These are phyloP conservation scores for Malassezia furfur DNA, from an alignment of 1,284 basidiomycete species.

Conservation along the genomic window DNA sequence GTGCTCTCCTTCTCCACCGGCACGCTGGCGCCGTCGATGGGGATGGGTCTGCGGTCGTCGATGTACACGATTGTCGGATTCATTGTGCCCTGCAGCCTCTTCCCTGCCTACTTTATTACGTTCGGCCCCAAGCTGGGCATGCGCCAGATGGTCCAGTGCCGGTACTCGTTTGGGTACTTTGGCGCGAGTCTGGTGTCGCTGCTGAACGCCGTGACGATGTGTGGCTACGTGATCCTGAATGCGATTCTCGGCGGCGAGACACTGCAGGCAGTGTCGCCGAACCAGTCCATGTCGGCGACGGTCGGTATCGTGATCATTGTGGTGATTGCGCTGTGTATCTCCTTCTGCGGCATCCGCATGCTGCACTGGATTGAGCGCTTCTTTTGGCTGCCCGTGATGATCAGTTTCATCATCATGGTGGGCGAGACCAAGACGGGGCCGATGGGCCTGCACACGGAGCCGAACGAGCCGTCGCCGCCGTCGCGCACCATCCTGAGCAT, in stretches of 20 bases:
- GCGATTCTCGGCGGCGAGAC: conserved; percentile 52
- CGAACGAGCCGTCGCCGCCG: conserved; percentile 52
- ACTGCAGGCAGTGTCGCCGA: conserved; percentile 49
- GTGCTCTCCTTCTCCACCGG: conserved; percentile 56
- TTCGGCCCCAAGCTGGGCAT: conserved; percentile 59
- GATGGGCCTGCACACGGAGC: conserved; percentile 51
- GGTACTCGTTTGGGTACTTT: conserved; percentile 57
- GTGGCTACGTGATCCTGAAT: conserved; percentile 56
- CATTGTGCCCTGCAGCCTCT: conserved; percentile 45
- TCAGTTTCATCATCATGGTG: conserved; percentile 56
- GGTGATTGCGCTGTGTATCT: conserved; percentile 65
- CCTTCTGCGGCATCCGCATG: conserved; percentile 68
- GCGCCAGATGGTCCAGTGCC: conserved; percentile 55
- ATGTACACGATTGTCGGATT: conserved; percentile 49
- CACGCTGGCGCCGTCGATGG: conserved; percentile 54
- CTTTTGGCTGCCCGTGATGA: conserved; percentile 67
- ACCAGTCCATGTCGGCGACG: conserved; percentile 44
- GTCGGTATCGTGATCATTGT: conserved; percentile 82
- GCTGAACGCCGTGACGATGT: conserved; percentile 26
- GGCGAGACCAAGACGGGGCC: conserved; percentile 56
- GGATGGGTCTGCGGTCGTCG: conserved; percentile 53
- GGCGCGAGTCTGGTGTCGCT: conserved; percentile 57
- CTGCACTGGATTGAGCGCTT: conserved; percentile 61
- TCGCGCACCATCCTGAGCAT: conserved; percentile 53
- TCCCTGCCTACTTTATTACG: conserved; percentile 29